Conservation (phyloP, 192 early-diverging fungal species). For the Rhizoclosmatium sp. region DNA sequence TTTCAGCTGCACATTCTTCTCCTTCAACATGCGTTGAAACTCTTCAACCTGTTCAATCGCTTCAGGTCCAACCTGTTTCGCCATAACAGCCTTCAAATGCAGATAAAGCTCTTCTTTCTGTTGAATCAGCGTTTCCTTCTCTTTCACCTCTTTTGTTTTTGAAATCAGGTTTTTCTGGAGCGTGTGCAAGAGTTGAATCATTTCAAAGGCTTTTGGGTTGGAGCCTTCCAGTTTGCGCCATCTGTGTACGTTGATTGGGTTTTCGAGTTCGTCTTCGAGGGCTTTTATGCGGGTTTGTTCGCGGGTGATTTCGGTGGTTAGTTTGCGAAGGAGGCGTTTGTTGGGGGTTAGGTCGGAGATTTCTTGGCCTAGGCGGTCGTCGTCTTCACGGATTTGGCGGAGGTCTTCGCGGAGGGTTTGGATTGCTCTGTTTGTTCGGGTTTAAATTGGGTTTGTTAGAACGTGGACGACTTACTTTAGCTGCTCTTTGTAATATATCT, state of each 20-base stretch:
- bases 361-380: slow-evolving; percentile 40
- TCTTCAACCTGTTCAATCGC: slow-evolving; percentile 66
- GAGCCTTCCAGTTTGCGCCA: slow-evolving; percentile 70
- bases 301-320: slow-evolving; percentile 55
- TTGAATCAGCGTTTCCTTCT: slow-evolving; percentile 62
- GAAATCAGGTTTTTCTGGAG: slow-evolving; percentile 67
- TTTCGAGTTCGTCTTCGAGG: slow-evolving; percentile 66
- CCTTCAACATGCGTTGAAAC: slow-evolving; percentile 61
- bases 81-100: slow-evolving; percentile 62
- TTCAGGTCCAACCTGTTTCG: slow-evolving; percentile 66
- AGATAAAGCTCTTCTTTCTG: slow-evolving; percentile 63
- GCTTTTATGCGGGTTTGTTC: slow-evolving; percentile 62
- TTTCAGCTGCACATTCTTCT: slow-evolving; percentile 61
- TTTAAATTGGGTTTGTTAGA: background rate
- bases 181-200: slow-evolving; percentile 65
- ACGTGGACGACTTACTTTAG: slow-evolving; percentile 21
- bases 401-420: slow-evolving; percentile 44
- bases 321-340: slow-evolving; percentile 45
- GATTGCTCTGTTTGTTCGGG: slow-evolving; percentile 18
- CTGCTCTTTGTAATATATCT: slow-evolving; percentile 56
- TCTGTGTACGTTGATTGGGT: slow-evolving; percentile 71
- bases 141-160: slow-evolving; percentile 59
- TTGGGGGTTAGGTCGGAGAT: slow-evolving; percentile 40
- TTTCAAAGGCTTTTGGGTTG: slow-evolving; percentile 65
- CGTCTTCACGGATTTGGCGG: slow-evolving; percentile 23